Base-by-base conservation (phyloP, 192 early-diverging fungal species). In the Irineochytrium annulatum region DNA sequence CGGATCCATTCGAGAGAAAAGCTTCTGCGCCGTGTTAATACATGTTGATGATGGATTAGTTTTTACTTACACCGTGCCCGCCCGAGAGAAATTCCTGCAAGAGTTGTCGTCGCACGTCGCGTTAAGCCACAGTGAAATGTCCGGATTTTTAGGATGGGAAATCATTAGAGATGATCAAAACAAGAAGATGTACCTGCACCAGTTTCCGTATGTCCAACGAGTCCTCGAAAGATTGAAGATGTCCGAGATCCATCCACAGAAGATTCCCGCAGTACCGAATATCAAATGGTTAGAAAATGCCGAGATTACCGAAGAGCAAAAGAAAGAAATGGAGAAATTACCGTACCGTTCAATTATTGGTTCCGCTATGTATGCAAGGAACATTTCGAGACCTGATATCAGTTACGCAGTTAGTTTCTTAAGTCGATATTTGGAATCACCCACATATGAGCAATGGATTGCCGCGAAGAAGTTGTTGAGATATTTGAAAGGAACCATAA, bases 21-120 rank as follows among this genome's bases (percentile, higher is more conserved):
- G n/a, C 41, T 31, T 19, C 39, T 46, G 39, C 58, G 17, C 46
- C n/a, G 58, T 35, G 44, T 11, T 60, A 4, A n/a, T 55, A 16
- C 17, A 55, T 13, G 30, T 14, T 13, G 14, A 55, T 33, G 20
- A 32, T 6, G 17, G 17, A 22, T 3, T 29, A 17, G 11, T 55
- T 17, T 8, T 16, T 17, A 13, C 53, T 17, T 8, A 8, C 17
- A 8, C 11, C 11, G 19, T 11, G n/a, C 27, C 8, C 8, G 49
- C 8, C 13, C 27, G 6, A 13, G 49, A 51, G 13, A 13, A n/a
- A 14, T n/a, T 11, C 37, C 37, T n/a, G 37, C 37, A 41, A 41
- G 37, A 13, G 8, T n/a, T n/a, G n/a, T n/a, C n/a, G n/a, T n/a
- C n/a, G n/a, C n/a, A n/a, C n/a, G n/a, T n/a, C n/a, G n/a, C n/a